Conservation (phyloP, 2,329 filamentous ascomycete species). For the Diplocarpon mali region DNA sequence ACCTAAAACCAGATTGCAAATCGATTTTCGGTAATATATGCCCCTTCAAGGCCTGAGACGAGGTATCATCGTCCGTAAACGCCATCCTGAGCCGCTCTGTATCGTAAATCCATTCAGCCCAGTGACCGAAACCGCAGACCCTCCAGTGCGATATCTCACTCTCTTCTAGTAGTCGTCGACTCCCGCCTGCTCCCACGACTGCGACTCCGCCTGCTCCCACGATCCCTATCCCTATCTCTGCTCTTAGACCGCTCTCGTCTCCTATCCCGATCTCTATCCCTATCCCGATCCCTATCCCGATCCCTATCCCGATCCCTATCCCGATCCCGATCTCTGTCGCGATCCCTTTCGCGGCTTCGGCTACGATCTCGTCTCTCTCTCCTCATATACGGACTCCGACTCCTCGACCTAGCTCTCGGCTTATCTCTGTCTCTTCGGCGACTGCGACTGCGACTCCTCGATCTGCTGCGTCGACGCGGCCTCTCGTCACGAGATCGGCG, state of each 20-base stretch:
- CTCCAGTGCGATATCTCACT: no score
- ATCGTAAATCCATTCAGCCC: no score
- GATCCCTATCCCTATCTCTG: slow-evolving; percentile 15
- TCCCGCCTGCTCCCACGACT: neutral
- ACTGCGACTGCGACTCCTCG: slow-evolving; percentile 16
- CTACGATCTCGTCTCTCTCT: slow-evolving; percentile 17
- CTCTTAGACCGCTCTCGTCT: slow-evolving; percentile 4
- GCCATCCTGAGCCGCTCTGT: no score
- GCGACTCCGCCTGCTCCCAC: neutral
- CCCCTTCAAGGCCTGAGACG: no score
- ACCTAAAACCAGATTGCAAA: no score
- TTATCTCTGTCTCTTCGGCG: slow-evolving; percentile 15
- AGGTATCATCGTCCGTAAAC: no score
- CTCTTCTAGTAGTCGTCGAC: no score
- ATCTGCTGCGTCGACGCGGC: slow-evolving; percentile 11
- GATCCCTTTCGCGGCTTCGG: slow-evolving; percentile 15
- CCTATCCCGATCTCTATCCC: slow-evolving; percentile 3
- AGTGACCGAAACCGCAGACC: no score
- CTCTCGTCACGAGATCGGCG: slow-evolving; percentile 11
- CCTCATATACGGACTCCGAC: slow-evolving; percentile 10
- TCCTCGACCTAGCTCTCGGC: slow-evolving; percentile 12
- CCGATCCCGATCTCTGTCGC: slow-evolving; percentile 12
- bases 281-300: slow-evolving; percentile 12
- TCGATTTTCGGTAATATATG: no score
- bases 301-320: slow-evolving; percentile 14